Base-by-base conservation (phyloP, 2,329 filamentous ascomycete species). In the Scedosporium apiospermum region DNA sequence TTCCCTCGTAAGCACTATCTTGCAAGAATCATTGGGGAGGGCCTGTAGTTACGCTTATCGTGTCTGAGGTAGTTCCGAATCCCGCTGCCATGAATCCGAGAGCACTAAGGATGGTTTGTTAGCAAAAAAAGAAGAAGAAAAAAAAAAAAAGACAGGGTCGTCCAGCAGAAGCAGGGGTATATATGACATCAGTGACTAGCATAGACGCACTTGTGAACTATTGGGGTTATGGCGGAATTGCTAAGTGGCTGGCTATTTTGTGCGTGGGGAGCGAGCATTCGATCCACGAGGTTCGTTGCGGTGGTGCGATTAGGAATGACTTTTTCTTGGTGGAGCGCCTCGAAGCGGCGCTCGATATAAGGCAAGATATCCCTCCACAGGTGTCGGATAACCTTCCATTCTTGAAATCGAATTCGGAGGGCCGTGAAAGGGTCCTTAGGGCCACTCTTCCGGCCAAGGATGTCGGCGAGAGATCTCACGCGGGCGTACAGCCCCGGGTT, bases 21-120 rank as follows among this genome's bases (percentile, higher is more conserved):
- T 27, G 26, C 26, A 27, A 27, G 26, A 27, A 27, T 27, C 26
- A 27, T 27, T 27, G 26, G 26, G 26, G 26, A 27, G 26, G 26
- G 26, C 26, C 26, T 27, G 26, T 27, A 27, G 26, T 27, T 27
- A 67, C 64, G 51, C 62, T 65, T 14, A 65, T 12, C 3, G 62
- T 63, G 61, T 70, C 69, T 5, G 62, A 67, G 1, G 67, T 70
- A 14, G 70, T 71, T 9, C 69, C 70, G 51, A 67, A 65, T 9
- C 67, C 70, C 14, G 67, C 70, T 51, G 71, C 63, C 4, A 72
- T 64, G 3, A 70, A 63, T 1, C 65, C 68, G 44, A 71, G 70
- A 49, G 69, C 62, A n/a, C 68, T 69, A 27, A 27, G 26, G 5
- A 5, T 27, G 26, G 26, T 27, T 27, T 27, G 26, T 27, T 27